A percentile compares a stretch with the other conserved stretches of the same genome.
phyloP scores from a whole-genome alignment of 495 filamentous ascomycete genomes.

The Aspergillus carlsbadensis region DNA sequence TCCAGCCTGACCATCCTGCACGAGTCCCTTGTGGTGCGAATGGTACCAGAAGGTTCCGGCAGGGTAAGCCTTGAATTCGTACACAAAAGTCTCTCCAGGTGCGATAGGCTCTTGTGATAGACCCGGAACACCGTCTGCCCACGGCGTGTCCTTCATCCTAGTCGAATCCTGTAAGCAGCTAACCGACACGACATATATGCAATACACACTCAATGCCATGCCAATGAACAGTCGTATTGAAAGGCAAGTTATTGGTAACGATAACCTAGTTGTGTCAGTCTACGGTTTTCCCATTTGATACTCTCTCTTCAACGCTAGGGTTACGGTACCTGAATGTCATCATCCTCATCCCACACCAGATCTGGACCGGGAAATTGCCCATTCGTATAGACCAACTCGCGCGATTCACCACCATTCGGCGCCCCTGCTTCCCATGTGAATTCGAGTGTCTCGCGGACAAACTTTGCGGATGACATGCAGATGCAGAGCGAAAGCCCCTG shows the following conservation, averaged over 20 bases:
- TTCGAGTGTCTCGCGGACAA: conserved; percentile 13
- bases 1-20: conserved; percentile 55
- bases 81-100: conserved; percentile 41
- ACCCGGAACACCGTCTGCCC: conserved; percentile 53
- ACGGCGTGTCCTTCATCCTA: conserved; percentile 34
- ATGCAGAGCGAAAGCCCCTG: not conserved
- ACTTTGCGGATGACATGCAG: conserved; percentile 27
- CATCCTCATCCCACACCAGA: conserved; percentile 53
- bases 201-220: conserved; percentile 39
- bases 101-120: conserved; percentile 44
- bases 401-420: conserved; percentile 8
- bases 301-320: not conserved
- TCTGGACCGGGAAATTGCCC: conserved; percentile 54
- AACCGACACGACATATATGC: too few relatives aligned
- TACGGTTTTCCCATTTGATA: not conserved
- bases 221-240: conserved; percentile 48
- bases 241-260: conserved; percentile 51
- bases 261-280: not conserved
- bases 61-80: conserved; percentile 47
- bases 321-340: conserved; percentile 49
- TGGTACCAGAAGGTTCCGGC: conserved; percentile 56
- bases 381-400: conserved; percentile 53
- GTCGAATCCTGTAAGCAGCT: not conserved
- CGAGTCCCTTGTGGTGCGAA: conserved; percentile 44
- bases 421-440: conserved; percentile 17